Conservation (phyloP, 345 rosid species). For the Rhizophora mangle region DNA sequence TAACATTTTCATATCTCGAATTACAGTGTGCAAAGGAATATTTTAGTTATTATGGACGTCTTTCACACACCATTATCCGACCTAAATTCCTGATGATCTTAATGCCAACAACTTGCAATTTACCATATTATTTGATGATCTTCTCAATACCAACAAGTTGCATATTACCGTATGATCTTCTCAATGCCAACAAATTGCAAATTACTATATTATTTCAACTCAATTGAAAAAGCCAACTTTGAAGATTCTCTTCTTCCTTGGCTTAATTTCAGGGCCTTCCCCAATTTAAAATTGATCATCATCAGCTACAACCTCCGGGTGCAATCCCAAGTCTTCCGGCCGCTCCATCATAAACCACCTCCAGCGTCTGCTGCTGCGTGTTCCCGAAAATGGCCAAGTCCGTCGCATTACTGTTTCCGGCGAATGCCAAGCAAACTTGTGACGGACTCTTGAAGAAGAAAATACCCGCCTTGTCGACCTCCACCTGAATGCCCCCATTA, state of each 20-base stretch:
- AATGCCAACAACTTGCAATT: too few relatives aligned
- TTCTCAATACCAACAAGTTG: too few relatives aligned
- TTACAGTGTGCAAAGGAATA: background rate
- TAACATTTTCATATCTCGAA: too few relatives aligned
- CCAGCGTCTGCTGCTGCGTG: constrained; percentile 65
- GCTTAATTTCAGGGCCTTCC: too few relatives aligned
- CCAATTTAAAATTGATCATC: too few relatives aligned
- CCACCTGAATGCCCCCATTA: constrained; percentile 41
- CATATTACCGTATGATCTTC: too few relatives aligned
- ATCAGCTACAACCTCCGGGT: background rate
- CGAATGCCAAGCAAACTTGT: constrained; percentile 83
- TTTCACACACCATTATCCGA: background rate
- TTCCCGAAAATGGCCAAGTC: constrained; percentile 63
- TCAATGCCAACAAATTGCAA: too few relatives aligned
- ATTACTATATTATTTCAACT: too few relatives aligned
- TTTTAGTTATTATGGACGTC: background rate
- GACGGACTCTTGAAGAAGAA: constrained; percentile 34
- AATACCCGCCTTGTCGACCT: constrained; percentile 43
- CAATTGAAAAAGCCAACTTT: too few relatives aligned
- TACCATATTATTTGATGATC: too few relatives aligned
- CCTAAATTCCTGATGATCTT: too few relatives aligned
- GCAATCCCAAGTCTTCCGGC: constrained; percentile 67
- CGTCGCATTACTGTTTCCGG: constrained; percentile 50
- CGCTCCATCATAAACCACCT: constrained; percentile 69
- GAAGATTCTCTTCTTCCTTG: too few relatives aligned